Evolutionary conservation across 108 stramenopile genomes (phyloP).

Genomic region (Craspedostauros australis): DNA sequence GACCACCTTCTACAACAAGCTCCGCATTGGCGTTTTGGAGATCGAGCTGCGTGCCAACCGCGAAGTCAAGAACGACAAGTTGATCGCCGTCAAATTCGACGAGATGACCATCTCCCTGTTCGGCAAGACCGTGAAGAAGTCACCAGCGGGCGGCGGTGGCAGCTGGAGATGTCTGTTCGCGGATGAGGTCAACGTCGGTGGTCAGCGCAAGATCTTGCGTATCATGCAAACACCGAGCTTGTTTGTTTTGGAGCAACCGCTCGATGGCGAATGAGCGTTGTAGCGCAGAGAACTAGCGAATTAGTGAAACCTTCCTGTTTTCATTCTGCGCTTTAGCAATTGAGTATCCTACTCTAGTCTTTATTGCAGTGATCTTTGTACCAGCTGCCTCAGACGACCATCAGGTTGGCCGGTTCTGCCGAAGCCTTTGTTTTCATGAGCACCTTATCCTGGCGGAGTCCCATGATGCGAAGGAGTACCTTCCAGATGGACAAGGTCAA

Average conservation of each 20-base stretch:
- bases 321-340: background rate
- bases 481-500: conserved; percentile 45
- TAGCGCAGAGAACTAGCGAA: background rate
- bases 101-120: conserved; percentile 33
- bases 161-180: conserved; percentile 40
- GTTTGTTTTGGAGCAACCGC: conserved; percentile 36
- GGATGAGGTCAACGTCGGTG: conserved; percentile 27
- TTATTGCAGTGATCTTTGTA: background rate
- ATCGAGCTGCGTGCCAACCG: conserved; percentile 36
- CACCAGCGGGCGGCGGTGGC: conserved; percentile 11
- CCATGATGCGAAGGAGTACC: conserved; percentile 49
- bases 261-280: background rate
- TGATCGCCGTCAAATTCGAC: conserved; percentile 35
- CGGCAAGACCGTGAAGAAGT: conserved; percentile 27
- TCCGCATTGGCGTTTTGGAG: conserved; percentile 37
- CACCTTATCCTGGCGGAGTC: conserved; percentile 10
- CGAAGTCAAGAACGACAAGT: conserved; percentile 23
- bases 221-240: conserved; percentile 55
- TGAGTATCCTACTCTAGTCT: background rate
- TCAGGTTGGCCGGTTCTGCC: conserved; percentile 11
- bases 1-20: conserved; percentile 34
- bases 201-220: conserved; percentile 32
- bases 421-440: no score
- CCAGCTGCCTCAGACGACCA: conserved; percentile 17
- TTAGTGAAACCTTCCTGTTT: background rate